Percentiles rank a stretch among this genome's conserved stretches.
Conservation (phyloP, 495 filamentous ascomycete genomes). For the Letharia columbiana region DNA sequence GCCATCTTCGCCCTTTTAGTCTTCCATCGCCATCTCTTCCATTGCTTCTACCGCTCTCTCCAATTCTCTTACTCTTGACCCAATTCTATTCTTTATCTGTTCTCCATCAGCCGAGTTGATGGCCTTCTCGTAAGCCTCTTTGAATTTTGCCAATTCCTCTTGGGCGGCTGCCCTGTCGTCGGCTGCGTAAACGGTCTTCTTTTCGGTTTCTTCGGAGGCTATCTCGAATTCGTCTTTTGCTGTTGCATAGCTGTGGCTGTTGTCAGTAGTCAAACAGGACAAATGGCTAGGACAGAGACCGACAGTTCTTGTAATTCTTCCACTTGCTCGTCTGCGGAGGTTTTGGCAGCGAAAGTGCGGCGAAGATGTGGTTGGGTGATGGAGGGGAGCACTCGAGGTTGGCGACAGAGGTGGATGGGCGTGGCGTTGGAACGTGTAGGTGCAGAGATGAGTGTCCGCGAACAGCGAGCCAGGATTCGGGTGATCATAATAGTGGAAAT, state of each 20-base stretch:
- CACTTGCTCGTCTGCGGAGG: conserved; percentile 34
- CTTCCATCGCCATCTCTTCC: conserved; percentile 38
- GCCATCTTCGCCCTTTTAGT: conserved; percentile 12
- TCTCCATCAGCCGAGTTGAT: conserved; percentile 35
- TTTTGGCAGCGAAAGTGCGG: conserved; percentile 25
- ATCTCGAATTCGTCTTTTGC: conserved; percentile 50
- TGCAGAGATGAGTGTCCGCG: not conserved
- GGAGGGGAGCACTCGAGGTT: not conserved
- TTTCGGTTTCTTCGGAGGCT: conserved; percentile 47
- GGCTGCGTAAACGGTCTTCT: conserved; percentile 44
- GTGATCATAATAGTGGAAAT: conserved; percentile 8
- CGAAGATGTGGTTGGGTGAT: not conserved
- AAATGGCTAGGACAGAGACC: not conserved
- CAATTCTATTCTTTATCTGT: conserved; percentile 43
- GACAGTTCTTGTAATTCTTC: conserved; percentile 40
- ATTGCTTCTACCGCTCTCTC: conserved; percentile 42
- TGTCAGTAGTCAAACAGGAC: not conserved
- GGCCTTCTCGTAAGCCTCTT: conserved; percentile 38
- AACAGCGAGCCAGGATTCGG: conserved; percentile 5
- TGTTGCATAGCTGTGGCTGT: conserved; percentile 32
- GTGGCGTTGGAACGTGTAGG: not conserved
- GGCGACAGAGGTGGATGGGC: not conserved
- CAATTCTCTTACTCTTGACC: conserved; percentile 45
- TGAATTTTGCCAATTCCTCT: conserved; percentile 42
- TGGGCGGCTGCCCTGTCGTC: conserved; percentile 46